Conservation (phyloP, 139 green algal species). For the Mychonastes homosphaera region DNA sequence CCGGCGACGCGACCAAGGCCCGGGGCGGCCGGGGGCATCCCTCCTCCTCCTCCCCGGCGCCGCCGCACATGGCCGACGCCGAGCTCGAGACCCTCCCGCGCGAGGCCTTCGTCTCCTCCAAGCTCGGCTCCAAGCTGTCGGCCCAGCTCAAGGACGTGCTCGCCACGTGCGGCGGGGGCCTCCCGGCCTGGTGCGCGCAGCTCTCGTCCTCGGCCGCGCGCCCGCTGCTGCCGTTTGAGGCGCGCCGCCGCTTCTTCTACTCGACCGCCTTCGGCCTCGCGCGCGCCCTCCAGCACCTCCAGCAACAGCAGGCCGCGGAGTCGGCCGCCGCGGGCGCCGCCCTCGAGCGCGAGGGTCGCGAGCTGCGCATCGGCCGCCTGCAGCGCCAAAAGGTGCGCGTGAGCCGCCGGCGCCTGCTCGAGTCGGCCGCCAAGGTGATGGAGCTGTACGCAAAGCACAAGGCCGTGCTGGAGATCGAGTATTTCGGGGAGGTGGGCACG, state of each 20-base stretch:
- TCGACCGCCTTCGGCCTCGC: conserved; percentile 77
- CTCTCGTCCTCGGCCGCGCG: conserved; percentile 45
- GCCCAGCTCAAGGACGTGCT: conserved; percentile 88
- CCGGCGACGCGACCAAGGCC: no score
- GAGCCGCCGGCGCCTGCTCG: conserved; percentile 70
- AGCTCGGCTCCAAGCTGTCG: conserved; percentile 79
- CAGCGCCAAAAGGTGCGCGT: conserved; percentile 84
- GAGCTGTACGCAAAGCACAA: conserved; percentile 50
- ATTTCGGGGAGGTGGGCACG: conserved; percentile 87
- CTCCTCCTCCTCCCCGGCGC: not conserved
- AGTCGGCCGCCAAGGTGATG: conserved; percentile 69
- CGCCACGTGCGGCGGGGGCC: conserved; percentile 66
- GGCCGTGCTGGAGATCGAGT: conserved; percentile 80
- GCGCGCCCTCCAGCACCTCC: conserved; percentile 79
- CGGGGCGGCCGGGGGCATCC: no score
- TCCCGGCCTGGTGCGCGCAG: conserved; percentile 70
- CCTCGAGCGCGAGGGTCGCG: conserved; percentile 36
- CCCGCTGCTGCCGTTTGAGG: conserved; percentile 88
- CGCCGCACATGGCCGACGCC: not conserved
- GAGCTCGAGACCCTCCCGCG: conserved; percentile 29
- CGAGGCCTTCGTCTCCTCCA: conserved; percentile 70
- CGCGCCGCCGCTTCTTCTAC: conserved; percentile 76
- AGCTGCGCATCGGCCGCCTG: conserved; percentile 69
- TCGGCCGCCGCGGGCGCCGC: conserved; percentile 27
- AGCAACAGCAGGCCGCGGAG: conserved; percentile 60